Evolutionary conservation across 192 early-diverging fungal genomes (phyloP).

Genomic region (Coemansia nantahalensis): DNA sequence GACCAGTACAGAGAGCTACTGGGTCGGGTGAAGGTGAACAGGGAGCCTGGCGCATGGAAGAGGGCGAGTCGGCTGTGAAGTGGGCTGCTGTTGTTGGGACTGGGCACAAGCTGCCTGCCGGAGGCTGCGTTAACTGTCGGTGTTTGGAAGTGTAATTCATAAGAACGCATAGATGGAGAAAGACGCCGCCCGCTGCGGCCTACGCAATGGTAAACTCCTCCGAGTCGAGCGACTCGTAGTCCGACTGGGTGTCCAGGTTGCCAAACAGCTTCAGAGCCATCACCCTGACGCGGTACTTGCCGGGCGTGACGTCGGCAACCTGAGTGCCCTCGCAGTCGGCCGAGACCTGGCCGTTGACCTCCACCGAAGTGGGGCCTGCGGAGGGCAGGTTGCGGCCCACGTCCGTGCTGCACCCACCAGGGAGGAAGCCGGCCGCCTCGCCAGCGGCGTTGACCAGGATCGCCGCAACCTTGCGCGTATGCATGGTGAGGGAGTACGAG

Average conservation of each 20-base stretch:
- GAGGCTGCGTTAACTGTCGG: no score
- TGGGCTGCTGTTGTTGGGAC: no score
- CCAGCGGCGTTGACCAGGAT: slow-evolving; percentile 17
- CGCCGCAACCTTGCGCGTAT: slow-evolving; percentile 15
- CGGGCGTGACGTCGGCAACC: slow-evolving; percentile 16
- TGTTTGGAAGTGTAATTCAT: no score
- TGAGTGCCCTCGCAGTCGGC: slow-evolving; percentile 14
- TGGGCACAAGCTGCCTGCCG: no score
- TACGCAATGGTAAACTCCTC: slow-evolving; percentile 18
- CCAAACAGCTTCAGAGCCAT: slow-evolving; percentile 33
- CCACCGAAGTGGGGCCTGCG: not conserved
- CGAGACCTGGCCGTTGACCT: not conserved
- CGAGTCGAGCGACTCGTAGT: slow-evolving; percentile 47
- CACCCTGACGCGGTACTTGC: slow-evolving; percentile 32
- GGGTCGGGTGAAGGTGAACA: no score
- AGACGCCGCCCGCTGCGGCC: no score
- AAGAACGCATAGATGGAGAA: no score
- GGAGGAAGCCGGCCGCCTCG: slow-evolving; percentile 24
- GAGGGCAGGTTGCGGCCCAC: slow-evolving; percentile 13
- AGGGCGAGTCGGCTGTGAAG: no score
- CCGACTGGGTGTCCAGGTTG: slow-evolving; percentile 11
- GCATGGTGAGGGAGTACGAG: slow-evolving; percentile 19
- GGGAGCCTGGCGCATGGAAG: no score
- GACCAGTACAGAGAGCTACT: no score
- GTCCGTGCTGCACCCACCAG: slow-evolving; percentile 22